A percentile compares a stretch with the other conserved stretches of the same genome.
These are phyloP conservation scores for Colletotrichum tamarilloi DNA, from an alignment of 2,329 filamentous ascomycete species.

Conservation along the genomic window DNA sequence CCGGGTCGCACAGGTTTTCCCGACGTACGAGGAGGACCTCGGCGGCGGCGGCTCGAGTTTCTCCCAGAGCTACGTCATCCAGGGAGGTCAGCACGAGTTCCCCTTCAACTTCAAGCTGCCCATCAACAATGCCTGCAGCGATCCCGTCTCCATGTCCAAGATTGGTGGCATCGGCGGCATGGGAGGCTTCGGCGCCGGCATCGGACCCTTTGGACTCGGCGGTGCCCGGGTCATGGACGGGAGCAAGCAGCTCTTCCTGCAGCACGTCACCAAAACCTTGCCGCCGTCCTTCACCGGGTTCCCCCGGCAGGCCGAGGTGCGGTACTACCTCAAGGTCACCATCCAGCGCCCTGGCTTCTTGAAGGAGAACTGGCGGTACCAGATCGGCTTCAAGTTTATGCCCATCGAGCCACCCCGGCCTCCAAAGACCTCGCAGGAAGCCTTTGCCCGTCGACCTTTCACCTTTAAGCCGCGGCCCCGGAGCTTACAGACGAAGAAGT, in stretches of 20 bases:
- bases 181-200: constrained; percentile 60
- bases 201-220: constrained; percentile 59
- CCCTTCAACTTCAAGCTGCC: constrained; percentile 82
- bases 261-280: constrained; percentile 85
- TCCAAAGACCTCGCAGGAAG: constrained; percentile 75
- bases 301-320: constrained; percentile 87
- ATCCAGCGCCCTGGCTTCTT: constrained; percentile 89
- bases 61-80: constrained; percentile 65
- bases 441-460: constrained; percentile 82
- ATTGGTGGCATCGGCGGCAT: constrained; percentile 65
- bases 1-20: constrained; percentile 78
- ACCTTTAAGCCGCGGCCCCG: constrained; percentile 59
- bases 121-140: constrained; percentile 79
- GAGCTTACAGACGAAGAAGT: constrained; percentile 60
- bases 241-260: constrained; percentile 69
- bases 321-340: constrained; percentile 96
- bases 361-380: constrained; percentile 85
- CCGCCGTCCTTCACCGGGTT: constrained; percentile 92
- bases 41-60: constrained; percentile 52
- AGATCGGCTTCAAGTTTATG: constrained; percentile 82
- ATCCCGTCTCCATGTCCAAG: constrained; percentile 63
- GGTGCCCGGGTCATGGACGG: constrained; percentile 72
- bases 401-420: constrained; percentile 91
- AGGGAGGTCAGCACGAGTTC: constrained; percentile 79
- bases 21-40: constrained; percentile 61